Evolutionary conservation across 2,329 filamentous ascomycete genomes (phyloP), one percentile per base, ranked within the genome.

Genomic region (Microcera coccophila): DNA sequence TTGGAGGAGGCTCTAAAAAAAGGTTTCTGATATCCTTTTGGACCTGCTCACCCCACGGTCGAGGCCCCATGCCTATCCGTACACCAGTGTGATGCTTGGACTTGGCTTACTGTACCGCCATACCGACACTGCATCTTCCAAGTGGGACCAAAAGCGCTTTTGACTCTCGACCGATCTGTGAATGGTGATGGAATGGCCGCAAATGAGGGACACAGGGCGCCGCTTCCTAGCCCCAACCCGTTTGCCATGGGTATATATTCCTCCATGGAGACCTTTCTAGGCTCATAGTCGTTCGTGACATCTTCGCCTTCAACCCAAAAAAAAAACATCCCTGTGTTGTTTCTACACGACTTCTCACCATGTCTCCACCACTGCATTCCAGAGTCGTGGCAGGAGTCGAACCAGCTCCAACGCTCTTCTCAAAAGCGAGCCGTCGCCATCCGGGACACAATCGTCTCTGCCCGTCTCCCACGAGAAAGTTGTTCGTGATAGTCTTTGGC

Each of bases 401-500:
- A 7, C 22, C 22, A 26, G 22, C 22, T 26, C 22, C 22, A 12
- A 26, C 22, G 12, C 7, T 7, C 7, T 32, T 8, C 15, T 32
- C 29, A 17, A 52, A 37, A 43, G 40, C n/a, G 10, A 20, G 16
- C 16, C 10, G 33, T 18, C 22, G 22, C 7, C 22, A 26, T 26
- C 22, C 22, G 22, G 12, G 7, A 7, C 22, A 7, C 22, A 32
- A 15, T 21, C 44, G 42, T 37, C 17, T 36, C 14, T 15, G 49
- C 20, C 28, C 45, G 4, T 43, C 40, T 18, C 36, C 44, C 8
- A 26, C 45, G 5, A 55, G 62, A 17, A 70, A 71, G 40, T 57
- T 66, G 18, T 41, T 68, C 11, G 62, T 72, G 33, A 66, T 72
- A n/a, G 57, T 69, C 24, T 47, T 74, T 17, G 72, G 70, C 43